phyloP scores from a whole-genome alignment of 2,329 filamentous ascomycete species.

The Hypoxylon sp. region DNA sequence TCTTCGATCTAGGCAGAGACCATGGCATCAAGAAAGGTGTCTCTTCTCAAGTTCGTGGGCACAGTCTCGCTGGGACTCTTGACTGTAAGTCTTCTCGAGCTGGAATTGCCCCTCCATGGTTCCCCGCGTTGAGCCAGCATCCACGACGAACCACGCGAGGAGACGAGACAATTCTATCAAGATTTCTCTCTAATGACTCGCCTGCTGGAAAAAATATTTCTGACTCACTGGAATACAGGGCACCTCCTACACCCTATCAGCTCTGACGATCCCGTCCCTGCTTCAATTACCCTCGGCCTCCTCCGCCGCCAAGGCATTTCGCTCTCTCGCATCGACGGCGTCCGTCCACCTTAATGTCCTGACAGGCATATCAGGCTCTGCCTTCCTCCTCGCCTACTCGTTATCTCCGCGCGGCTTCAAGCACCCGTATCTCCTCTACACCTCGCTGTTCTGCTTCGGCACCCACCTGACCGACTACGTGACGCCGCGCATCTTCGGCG shows the following conservation, averaged over 20 bases:
- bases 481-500: constrained; percentile 53
- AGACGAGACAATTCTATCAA: constrained; percentile 13
- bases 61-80: constrained; percentile 87
- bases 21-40: constrained; percentile 75
- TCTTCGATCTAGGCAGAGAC: constrained; percentile 40
- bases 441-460: constrained; percentile 71
- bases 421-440: constrained; percentile 93
- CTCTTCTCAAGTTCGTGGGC: constrained; percentile 89
- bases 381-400: constrained; percentile 79
- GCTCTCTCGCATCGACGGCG: constrained; percentile 69
- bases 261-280: constrained; percentile 80
- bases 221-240: constrained; percentile 64
- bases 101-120: constrained; percentile 35
- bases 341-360: constrained; percentile 72
- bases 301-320: constrained; percentile 73
- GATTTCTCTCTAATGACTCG: constrained; percentile 16
- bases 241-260: constrained; percentile 83
- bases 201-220: neutral
- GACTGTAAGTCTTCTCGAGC: constrained; percentile 67
- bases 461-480: constrained; percentile 63
- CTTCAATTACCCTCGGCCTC: constrained; percentile 80
- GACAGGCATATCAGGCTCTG: constrained; percentile 71
- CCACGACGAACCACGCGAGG: constrained; percentile 17
- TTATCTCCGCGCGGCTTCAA: constrained; percentile 77
- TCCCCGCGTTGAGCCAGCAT: constrained; percentile 34